Conservation (phyloP, 306 rosid genomes). For the Crataegus laevigata region DNA sequence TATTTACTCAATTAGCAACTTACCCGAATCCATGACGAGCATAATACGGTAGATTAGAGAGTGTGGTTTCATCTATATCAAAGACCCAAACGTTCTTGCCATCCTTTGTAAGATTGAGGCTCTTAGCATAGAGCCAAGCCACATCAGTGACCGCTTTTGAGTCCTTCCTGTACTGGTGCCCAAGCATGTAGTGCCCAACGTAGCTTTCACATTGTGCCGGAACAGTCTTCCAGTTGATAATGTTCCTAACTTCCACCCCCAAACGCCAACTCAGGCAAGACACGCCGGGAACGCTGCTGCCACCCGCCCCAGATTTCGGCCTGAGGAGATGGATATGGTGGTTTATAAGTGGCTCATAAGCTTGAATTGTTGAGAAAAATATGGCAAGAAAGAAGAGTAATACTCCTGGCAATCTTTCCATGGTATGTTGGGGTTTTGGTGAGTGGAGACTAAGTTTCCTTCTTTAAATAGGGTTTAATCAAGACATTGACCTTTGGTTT, state of each 20-base stretch:
- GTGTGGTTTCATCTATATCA: slow-evolving; percentile 48
- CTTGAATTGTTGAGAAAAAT: slow-evolving; percentile 6
- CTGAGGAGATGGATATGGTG: slow-evolving; percentile 33
- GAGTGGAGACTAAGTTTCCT: neutral
- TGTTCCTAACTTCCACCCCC: slow-evolving; percentile 49
- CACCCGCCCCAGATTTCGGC: slow-evolving; percentile 11
- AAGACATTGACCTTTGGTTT: neutral
- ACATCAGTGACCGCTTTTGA: slow-evolving; percentile 23
- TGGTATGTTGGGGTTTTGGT: neutral
- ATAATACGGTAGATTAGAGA: slow-evolving; percentile 53
- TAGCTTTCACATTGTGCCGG: slow-evolving; percentile 35
- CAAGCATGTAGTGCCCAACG: slow-evolving; percentile 40
- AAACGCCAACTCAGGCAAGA: slow-evolving; percentile 56
- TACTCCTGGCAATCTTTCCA: neutral
- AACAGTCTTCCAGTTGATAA: slow-evolving; percentile 23
- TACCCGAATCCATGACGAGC: slow-evolving; percentile 50
- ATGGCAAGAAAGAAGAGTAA: slow-evolving; percentile 13
- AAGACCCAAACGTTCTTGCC: slow-evolving; percentile 35
- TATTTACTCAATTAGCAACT: neutral
- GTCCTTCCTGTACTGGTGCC: slow-evolving; percentile 36
- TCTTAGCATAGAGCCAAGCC: slow-evolving; percentile 18
- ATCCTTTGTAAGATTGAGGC: slow-evolving; percentile 8
- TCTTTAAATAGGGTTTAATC: neutral
- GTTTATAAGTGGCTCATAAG: neutral
- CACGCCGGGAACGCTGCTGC: neutral